Percentiles rank a stretch among this genome's conserved stretches.
phyloP scores from a whole-genome alignment of 768 basidiomycete genomes.

The Mycena galopus region DNA sequence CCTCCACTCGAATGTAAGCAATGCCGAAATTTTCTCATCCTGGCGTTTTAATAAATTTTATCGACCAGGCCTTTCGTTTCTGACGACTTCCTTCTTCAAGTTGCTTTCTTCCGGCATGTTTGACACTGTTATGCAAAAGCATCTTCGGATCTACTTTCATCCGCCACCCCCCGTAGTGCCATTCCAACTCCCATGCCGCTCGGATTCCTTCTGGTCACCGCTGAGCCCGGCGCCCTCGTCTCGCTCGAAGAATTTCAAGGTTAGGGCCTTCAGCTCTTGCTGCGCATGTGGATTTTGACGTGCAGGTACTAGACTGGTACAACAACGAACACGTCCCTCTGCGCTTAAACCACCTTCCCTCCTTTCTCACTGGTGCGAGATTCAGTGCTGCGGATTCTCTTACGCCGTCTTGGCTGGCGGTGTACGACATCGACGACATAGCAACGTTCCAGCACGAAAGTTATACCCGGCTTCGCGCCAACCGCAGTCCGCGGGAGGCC shows the following conservation, averaged over 20 bases:
- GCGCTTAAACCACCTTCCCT: slow-evolving; percentile 58
- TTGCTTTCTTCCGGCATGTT: background rate
- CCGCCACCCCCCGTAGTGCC: no score
- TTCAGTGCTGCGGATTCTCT: slow-evolving; percentile 53
- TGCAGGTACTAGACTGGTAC: slow-evolving; percentile 60
- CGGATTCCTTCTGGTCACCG: slow-evolving; percentile 63
- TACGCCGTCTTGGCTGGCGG: slow-evolving; percentile 60
- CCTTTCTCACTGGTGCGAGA: slow-evolving; percentile 64
- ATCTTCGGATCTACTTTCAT: slow-evolving; percentile 1
- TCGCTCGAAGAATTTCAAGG: slow-evolving; percentile 64
- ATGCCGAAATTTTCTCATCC: no score
- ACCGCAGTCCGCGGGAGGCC: slow-evolving; percentile 59
- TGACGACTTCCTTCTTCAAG: no score
- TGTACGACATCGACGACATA: slow-evolving; percentile 62
- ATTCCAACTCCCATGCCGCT: slow-evolving; percentile 50
- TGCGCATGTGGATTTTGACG: background rate
- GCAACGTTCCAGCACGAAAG: slow-evolving; percentile 55
- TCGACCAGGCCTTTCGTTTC: no score
- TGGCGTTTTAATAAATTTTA: no score
- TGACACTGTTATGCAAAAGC: background rate
- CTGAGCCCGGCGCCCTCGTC: slow-evolving; percentile 58
- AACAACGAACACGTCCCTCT: slow-evolving; percentile 68
- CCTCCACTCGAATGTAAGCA: no score
- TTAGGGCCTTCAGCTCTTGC: slow-evolving; percentile 15
- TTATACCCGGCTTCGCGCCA: slow-evolving; percentile 59